Base-by-base conservation (phyloP, 2,329 filamentous ascomycete species). In the Rhynchosporium agropyri region DNA sequence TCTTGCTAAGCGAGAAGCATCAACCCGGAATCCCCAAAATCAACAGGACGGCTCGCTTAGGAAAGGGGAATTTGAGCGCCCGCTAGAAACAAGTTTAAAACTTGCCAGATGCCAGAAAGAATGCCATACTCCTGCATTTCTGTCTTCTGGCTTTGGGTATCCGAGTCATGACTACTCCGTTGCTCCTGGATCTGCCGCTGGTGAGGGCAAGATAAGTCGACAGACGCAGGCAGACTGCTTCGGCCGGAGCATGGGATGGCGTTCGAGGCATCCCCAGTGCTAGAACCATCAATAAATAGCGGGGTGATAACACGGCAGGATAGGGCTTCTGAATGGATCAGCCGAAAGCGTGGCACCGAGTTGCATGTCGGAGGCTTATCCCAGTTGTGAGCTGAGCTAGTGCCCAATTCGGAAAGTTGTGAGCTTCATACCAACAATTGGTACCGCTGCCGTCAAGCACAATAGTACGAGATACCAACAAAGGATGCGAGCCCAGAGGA, bases 181-280 rank as follows among this genome's bases (percentile, higher is more conserved):
- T 42, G 31, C 6, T 38, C 36, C 36, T 29, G 33, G 33, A 10
- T 42, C n/a, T 38, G 8, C 10, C 12, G 9, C 42, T 46, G 43
- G n/a, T 20, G 33, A 8, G 12, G 33, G 13, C n/a, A 42, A 40
- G 51, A 42, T 12, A 29, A 20, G 33, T 3, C 4, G 33, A 9
- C 33, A 42, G 33, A 36, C 33, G 33, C 33, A 6, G 6, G 9
- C 33, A 36, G 33, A 36, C 38, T 9, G 51, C 36, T 33, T 54
- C 51, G 51, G 36, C 51, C 28, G 33, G 36, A 54, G 51, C 36
- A 54, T 54, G 20, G 51, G 51, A 42, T 54, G 51, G 49, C 12
- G 36, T 42, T 36, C 33, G 13, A 33, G 38, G 15, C 7, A 15
- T 31, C 36, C 36, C 49, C 15, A 53, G 36, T 28, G 51, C 51